Base-by-base conservation (phyloP, 1,284 basidiomycete species). In the Irpex rosettiformis region DNA sequence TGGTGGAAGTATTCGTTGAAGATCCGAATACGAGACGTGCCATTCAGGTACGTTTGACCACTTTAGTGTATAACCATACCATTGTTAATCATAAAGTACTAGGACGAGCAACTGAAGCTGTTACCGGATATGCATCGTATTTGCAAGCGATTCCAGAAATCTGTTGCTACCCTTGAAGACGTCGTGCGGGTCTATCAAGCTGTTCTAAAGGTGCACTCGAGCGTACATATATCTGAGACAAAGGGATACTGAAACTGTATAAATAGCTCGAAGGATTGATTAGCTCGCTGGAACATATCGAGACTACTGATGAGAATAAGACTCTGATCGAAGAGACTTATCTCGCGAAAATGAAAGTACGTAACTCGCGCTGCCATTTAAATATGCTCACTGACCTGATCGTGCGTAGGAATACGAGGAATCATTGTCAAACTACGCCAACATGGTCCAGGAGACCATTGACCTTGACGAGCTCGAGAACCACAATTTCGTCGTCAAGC, bases 161-260 rank as follows among this genome's bases (percentile, higher is more conserved):
- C 85, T 0, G 81, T 86, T 1, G 95, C 96, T 0, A 86, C 85
- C 0, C 80, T 99, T 5, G 96, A 99, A 69, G 96, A 99, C 65
- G 94, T 99, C 4, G 94, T 99, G 5, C 87, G 96, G 8, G 90
- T 97, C 0, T 99, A 98, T 72, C 96, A 99, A 71, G 93, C 94
- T 0, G 84, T 94, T 1, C 67, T 84, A 18, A 82, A 84, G 72
- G 84, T 85, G 55, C 58, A 67, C 48, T 11, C 18, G 22, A 47
- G 18, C 10, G 43, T 24, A n/a, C 43, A 18, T 8, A 7, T 56
- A 18, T 30, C 54, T 2, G 37, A 16, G 21, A 48, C 24, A n/a
- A 30, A 33, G 13, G 1, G 58, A 33, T 43, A 58, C 28, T 33
- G 4, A 3, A 18, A 21, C 7, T n/a, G 48, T 40, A 51, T 18